Evolutionary conservation across 1,284 basidiomycete genomes (phyloP), one percentile per base, ranked within the genome.

Genomic region (Mycena sp.): DNA sequence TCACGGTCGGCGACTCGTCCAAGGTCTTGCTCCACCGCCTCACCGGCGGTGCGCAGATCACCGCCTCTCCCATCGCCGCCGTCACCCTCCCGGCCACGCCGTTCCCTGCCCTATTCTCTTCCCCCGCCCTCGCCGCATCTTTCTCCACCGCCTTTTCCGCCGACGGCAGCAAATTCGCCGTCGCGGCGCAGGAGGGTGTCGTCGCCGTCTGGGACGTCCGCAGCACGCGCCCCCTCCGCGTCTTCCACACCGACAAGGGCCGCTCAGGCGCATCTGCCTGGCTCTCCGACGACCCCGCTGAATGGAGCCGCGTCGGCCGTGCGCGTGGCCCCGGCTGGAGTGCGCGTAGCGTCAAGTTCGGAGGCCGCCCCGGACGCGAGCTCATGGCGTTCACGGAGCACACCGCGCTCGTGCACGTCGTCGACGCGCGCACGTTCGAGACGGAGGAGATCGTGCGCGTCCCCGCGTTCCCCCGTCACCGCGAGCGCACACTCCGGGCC

Each of bases 321-420:
- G 80, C 80, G 21, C 81, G 79, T 58, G 89, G 89, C 0, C 90
- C 91, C 1, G 89, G 89, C 0, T 93, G 91, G 86, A 91, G 92
- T 59, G 89, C 90, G 21, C 78, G 93, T 55, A 90, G 83, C 61
- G 84, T 95, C 70, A 93, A 93, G 73, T 95, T 95, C 76, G 88
- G 88, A 58, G 78, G 85, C 43, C 80, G 83, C 55, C 74, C 74
- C 28, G 83, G 85, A 32, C 81, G 78, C 67, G 92, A 94, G 73
- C 75, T 93, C 4, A 85, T 95, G 83, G 86, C 85, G 0, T 95
- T 94, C 76, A 92, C 93, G n/a, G 93, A 94, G 89, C 93, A 94
- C 70, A 91, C 91, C 0, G 89, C 84, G 14, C 74, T 88, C 26
- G 70, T 94, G 0, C 93, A 95, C 71, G 80, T 94, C 59, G 78